Percentiles rank a stretch among this genome's conserved stretches.
Conservation (phyloP, 306 rosid species). For the Malus fusca region DNA sequence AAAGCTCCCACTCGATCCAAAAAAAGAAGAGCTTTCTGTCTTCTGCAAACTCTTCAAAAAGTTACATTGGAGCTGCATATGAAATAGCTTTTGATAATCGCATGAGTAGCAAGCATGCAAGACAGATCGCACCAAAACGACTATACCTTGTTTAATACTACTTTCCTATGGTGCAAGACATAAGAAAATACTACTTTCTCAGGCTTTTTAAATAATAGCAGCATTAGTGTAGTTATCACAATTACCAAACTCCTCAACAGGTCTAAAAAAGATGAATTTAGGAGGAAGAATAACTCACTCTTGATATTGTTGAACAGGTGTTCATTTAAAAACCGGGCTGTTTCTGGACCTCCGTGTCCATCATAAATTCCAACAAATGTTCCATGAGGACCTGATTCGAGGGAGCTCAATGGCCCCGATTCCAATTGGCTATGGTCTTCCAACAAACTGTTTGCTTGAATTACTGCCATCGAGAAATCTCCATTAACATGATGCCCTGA, state of each 20-base stretch:
- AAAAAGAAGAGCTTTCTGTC: too few species aligned
- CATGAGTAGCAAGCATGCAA: neutral
- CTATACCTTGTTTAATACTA: neutral
- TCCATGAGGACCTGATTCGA: slow-evolving; percentile 49
- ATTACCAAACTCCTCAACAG: neutral
- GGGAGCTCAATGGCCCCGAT: slow-evolving; percentile 68
- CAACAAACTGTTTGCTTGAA: slow-evolving; percentile 86
- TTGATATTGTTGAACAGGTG: slow-evolving; percentile 54
- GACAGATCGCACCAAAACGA: neutral
- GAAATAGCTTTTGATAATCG: neutral
- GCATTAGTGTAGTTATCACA: neutral
- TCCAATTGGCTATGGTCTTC: slow-evolving; percentile 96
- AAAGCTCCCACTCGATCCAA: neutral
- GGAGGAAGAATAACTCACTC: slow-evolving; percentile 43
- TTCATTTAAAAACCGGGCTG: slow-evolving; percentile 68
- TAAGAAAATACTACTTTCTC: neutral
- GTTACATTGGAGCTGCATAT: too few species aligned
- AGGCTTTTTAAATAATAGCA: neutral
- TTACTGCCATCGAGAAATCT: slow-evolving; percentile 91
- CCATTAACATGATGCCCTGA: slow-evolving; percentile 64
- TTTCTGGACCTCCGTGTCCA: slow-evolving; percentile 97
- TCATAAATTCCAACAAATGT: slow-evolving; percentile 92
- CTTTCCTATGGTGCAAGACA: neutral
- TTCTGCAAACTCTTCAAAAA: too few species aligned
- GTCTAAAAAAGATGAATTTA: neutral